Conservation (phyloP, 306 rosid species). For the Vicia villosa region DNA sequence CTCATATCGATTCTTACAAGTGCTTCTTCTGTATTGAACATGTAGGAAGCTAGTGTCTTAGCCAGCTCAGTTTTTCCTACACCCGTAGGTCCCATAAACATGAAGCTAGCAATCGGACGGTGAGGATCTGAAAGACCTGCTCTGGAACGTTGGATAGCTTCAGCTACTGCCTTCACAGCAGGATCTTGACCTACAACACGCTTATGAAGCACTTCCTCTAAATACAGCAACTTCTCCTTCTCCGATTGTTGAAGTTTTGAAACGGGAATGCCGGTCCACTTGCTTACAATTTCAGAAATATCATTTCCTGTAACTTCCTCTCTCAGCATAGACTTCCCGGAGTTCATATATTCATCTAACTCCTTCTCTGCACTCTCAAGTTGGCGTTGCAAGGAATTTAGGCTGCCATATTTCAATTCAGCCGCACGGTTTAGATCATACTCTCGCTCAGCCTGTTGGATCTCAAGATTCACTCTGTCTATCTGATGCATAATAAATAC, state of each 20-base stretch:
- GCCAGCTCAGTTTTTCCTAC: slow-evolving; percentile 98
- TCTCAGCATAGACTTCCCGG: slow-evolving; percentile 96
- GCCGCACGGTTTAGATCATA: slow-evolving; percentile 98
- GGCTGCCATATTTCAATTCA: slow-evolving; percentile 88
- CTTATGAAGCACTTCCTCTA: slow-evolving; percentile 90
- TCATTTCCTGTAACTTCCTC: slow-evolving; percentile 91
- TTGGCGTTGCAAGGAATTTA: slow-evolving; percentile 87
- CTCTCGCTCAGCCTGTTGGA: slow-evolving; percentile 98
- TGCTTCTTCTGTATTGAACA: slow-evolving; percentile 97
- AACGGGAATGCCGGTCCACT: slow-evolving; percentile 99
- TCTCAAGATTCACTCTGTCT: slow-evolving; percentile 93
- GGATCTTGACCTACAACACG: slow-evolving; percentile 98
- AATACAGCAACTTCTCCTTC: slow-evolving; percentile 82
- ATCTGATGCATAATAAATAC: slow-evolving; percentile 53
- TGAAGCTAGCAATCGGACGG: slow-evolving; percentile 96
- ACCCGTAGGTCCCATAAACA: slow-evolving; percentile 99
- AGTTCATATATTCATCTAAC: slow-evolving; percentile 75
- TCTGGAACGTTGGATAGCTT: slow-evolving; percentile 93
- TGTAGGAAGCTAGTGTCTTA: slow-evolving; percentile 86
- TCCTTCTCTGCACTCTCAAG: slow-evolving; percentile 81
- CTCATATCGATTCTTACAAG: slow-evolving; percentile 97
- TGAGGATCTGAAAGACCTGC: slow-evolving; percentile 98
- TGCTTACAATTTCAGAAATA: slow-evolving; percentile 96
- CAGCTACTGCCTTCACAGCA: slow-evolving; percentile 89
- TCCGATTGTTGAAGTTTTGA: slow-evolving; percentile 95